Evolutionary conservation across 2,329 filamentous ascomycete species (phyloP).

Genomic region (Parasarocladium wereldwijsianum): DNA sequence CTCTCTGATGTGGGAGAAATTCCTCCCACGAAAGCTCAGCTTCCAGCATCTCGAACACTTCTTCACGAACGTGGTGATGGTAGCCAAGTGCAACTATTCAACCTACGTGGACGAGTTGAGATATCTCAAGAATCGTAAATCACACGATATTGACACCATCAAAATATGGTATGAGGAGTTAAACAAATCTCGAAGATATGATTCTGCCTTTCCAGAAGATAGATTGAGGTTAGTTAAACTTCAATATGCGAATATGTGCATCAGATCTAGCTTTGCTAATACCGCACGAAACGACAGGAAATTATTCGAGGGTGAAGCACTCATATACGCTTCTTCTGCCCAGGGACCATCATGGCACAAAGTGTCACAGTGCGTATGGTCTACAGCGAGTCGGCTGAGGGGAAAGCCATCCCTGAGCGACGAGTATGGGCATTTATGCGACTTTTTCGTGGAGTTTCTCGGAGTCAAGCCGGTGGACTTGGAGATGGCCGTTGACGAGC

Average conservation of each 20-base stretch:
- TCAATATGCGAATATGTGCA: neutral
- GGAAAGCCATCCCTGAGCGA: conserved; percentile 10
- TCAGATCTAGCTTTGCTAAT: too few species aligned
- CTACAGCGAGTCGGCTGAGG: conserved; percentile 9
- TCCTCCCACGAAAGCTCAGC: conserved; percentile 3
- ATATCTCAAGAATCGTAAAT: conserved; percentile 4
- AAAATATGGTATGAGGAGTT: conserved; percentile 2
- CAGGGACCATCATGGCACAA: conserved; percentile 8
- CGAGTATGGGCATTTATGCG: conserved; percentile 9
- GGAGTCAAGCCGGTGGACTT: conserved; percentile 11
- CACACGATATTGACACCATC: conserved; percentile 9
- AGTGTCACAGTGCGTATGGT: conserved; percentile 13
- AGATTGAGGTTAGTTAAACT: neutral
- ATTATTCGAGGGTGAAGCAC: conserved; percentile 1
- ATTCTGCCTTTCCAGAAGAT: neutral
- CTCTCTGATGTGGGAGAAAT: neutral
- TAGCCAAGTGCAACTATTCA: conserved; percentile 8
- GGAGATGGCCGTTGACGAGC: conserved; percentile 11
- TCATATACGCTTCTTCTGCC: conserved; percentile 2
- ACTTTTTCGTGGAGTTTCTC: conserved; percentile 11
- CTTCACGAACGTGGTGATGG: conserved; percentile 6
- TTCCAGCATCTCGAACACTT: conserved; percentile 9
- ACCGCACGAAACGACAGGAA: neutral
- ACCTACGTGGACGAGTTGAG: conserved; percentile 8
- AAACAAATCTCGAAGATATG: neutral